Evolutionary conservation across 176 grass and related monocot genomes (phyloP).

Genomic region (Oryza coarctata): DNA sequence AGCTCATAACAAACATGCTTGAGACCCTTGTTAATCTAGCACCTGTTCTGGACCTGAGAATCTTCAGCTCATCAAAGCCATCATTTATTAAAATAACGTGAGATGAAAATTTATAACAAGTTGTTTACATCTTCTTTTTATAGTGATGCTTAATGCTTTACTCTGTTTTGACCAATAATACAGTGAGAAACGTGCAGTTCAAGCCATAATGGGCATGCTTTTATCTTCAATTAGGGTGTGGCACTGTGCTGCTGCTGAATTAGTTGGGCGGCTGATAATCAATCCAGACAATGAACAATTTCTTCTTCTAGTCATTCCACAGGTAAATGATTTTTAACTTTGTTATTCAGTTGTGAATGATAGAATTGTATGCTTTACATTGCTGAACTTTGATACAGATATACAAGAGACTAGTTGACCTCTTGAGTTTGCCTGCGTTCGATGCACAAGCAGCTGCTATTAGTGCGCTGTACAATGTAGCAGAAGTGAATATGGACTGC

Average conservation of each 20-base stretch:
- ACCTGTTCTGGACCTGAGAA: slow-evolving; percentile 90
- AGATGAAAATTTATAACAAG: slow-evolving; percentile 32
- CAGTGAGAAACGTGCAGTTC: slow-evolving; percentile 90
- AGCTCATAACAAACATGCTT: slow-evolving; percentile 96
- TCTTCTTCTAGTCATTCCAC: slow-evolving; percentile 73
- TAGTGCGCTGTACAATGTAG: slow-evolving; percentile 87
- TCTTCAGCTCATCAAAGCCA: slow-evolving; percentile 91
- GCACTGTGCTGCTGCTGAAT: slow-evolving; percentile 96
- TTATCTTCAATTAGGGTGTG: slow-evolving; percentile 84
- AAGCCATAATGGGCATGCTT: slow-evolving; percentile 96
- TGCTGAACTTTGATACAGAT: slow-evolving; percentile 48
- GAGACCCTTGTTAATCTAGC: slow-evolving; percentile 98
- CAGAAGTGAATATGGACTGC: slow-evolving; percentile 97
- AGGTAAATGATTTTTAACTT: slow-evolving; percentile 45
- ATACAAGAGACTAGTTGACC: slow-evolving; percentile 89
- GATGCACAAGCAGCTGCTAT: slow-evolving; percentile 95
- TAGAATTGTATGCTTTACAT: slow-evolving; percentile 18
- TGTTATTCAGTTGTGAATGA: not conserved
- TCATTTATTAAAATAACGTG: slow-evolving; percentile 91
- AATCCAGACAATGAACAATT: slow-evolving; percentile 96
- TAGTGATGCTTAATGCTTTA: slow-evolving; percentile 22
- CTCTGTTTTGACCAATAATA: slow-evolving; percentile 25
- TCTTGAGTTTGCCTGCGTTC: slow-evolving; percentile 82
- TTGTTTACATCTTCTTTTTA: slow-evolving; percentile 20
- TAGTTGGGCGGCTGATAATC: slow-evolving; percentile 92